Evolutionary conservation across 1,284 basidiomycete genomes (phyloP).

Genomic region (Trichosporon sp.): DNA sequence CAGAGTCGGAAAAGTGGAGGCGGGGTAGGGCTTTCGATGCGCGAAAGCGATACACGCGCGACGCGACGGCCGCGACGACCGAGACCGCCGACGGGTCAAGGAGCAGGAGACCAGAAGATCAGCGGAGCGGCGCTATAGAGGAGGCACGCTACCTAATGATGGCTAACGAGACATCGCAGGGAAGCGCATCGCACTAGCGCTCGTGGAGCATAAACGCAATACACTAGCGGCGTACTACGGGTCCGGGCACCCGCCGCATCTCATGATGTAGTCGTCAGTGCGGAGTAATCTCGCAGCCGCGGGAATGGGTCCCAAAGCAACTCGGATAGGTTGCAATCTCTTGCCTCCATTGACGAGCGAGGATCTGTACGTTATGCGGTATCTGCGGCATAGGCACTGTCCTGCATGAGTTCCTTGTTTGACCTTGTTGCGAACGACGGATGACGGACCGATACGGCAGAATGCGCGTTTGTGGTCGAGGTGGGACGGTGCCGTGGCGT

Average conservation of each 20-base stretch:
- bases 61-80: not conserved
- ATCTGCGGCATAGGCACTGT: slow-evolving; percentile 1
- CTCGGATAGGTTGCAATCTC: not conserved
- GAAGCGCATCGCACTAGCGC: not conserved
- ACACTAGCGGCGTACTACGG: not conserved
- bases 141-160: not conserved
- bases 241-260: not conserved
- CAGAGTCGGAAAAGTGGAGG: not conserved
- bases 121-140: not conserved
- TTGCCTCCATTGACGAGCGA: not conserved
- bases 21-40: not conserved
- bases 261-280: slow-evolving; percentile 10
- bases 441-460: not conserved
- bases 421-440: not conserved
- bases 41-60: not conserved
- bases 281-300: not conserved
- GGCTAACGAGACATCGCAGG: not conserved
- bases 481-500: slow-evolving; percentile 5
- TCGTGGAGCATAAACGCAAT: not conserved
- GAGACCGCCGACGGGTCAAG: not conserved
- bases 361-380: not conserved
- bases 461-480: not conserved
- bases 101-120: not conserved
- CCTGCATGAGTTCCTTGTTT: not conserved
- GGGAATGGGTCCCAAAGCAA: not conserved